A percentile compares a stretch with the other conserved stretches of the same genome.
Conservation (phyloP, 305 asterid species). For the Petunia hybrid region DNA sequence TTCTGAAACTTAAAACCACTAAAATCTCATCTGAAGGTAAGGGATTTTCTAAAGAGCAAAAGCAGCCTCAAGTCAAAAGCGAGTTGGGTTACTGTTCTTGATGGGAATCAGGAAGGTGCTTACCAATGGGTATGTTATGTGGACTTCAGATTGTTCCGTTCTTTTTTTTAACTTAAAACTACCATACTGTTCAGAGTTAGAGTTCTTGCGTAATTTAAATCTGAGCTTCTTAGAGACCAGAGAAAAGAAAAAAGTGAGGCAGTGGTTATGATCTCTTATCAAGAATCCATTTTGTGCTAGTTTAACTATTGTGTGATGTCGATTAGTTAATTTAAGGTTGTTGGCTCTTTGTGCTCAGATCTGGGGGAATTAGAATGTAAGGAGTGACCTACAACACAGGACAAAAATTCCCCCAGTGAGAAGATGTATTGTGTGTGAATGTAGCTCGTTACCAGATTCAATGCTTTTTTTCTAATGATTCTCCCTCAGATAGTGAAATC, state of each 20-base stretch:
- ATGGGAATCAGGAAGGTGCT: slow-evolving; percentile 77
- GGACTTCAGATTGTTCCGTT: slow-evolving; percentile 6
- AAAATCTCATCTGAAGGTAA: slow-evolving; percentile 52
- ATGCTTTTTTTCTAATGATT: background rate
- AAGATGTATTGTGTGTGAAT: background rate
- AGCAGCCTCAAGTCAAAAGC: slow-evolving; percentile 53
- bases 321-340: slow-evolving; percentile 15
- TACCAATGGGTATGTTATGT: slow-evolving; percentile 67
- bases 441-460: slow-evolving; percentile 2
- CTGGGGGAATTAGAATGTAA: background rate
- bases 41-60: slow-evolving; percentile 51
- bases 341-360: slow-evolving; percentile 3
- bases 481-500: background rate
- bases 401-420: background rate
- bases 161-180: background rate
- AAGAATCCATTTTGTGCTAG: background rate
- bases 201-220: too few relatives aligned
- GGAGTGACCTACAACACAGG: slow-evolving; percentile 4
- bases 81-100: slow-evolving; percentile 65
- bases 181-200: background rate
- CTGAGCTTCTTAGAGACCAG: background rate
- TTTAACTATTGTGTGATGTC: background rate
- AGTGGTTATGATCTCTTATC: slow-evolving; percentile 13
- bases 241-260: background rate
- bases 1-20: background rate